These are phyloP conservation scores for Macadamia tetraphylla DNA, from an alignment of 164 flowering plant genomes.

Conservation along the genomic window DNA sequence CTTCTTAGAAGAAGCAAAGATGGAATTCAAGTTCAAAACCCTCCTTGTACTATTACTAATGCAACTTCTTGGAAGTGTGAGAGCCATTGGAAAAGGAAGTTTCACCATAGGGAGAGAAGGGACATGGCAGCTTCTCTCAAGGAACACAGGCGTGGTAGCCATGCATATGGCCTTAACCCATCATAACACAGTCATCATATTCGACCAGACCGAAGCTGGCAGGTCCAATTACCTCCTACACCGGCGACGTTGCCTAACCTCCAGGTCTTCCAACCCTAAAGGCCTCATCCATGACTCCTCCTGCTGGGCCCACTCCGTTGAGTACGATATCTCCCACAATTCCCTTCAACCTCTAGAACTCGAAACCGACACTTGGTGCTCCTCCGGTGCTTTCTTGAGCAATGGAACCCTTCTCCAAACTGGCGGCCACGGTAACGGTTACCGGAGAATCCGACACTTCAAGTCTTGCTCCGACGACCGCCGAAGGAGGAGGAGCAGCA, in stretches of 20 bases:
- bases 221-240: constrained; percentile 34
- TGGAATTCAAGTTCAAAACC: not conserved
- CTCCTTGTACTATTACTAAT: constrained; percentile 9
- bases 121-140: constrained; percentile 48
- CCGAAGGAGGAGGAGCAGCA: too few relatives aligned
- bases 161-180: constrained; percentile 77
- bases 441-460: constrained; percentile 34
- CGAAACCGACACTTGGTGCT: constrained; percentile 66
- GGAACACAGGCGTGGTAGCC: constrained; percentile 60
- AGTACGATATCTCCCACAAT: constrained; percentile 42
- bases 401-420: constrained; percentile 58
- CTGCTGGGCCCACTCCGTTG: constrained; percentile 75
- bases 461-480: constrained; percentile 32
- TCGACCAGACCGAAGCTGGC: constrained; percentile 49
- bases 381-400: constrained; percentile 62
- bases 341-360: constrained; percentile 38
- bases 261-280: not conserved
- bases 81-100: constrained; percentile 3
- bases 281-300: constrained; percentile 24
- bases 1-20: too few relatives aligned
- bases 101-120: constrained; percentile 23
- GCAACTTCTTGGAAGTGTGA: not conserved
- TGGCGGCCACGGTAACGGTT: constrained; percentile 50
- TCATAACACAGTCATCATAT: constrained; percentile 49
- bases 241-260: constrained; percentile 15